These are phyloP conservation scores for Fusarium penzigii DNA, from an alignment of 2,329 filamentous ascomycete species.

Conservation along the genomic window DNA sequence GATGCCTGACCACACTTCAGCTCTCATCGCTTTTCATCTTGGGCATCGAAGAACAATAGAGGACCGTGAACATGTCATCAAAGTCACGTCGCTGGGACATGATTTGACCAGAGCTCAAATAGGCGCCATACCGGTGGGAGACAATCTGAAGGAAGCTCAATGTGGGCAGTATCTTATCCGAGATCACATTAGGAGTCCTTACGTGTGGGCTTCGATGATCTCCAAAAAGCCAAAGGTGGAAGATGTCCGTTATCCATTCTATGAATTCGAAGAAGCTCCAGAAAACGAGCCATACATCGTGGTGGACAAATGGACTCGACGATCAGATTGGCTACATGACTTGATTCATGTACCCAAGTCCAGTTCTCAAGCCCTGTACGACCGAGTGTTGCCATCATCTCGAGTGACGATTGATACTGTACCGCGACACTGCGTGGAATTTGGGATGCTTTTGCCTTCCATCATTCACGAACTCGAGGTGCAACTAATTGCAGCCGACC, in stretches of 20 bases:
- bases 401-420: constrained; percentile 53
- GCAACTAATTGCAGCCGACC: constrained; percentile 59
- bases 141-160: constrained; percentile 19
- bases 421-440: constrained; percentile 44
- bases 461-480: constrained; percentile 71
- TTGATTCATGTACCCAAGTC: constrained; percentile 13
- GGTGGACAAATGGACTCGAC: constrained; percentile 52
- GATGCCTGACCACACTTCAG: constrained; percentile 44
- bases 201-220: constrained; percentile 43
- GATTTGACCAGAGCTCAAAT: constrained; percentile 34
- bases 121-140: constrained; percentile 30
- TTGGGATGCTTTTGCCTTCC: constrained; percentile 68
- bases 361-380: constrained; percentile 43
- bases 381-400: constrained; percentile 45
- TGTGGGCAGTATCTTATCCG: constrained; percentile 41
- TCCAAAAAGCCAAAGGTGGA: constrained; percentile 44
- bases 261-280: constrained; percentile 40
- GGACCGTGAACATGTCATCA: constrained; percentile 45
- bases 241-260: constrained; percentile 40
- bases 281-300: constrained; percentile 51
- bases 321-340: constrained; percentile 60
- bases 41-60: constrained; percentile 46
- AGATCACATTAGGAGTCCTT: constrained; percentile 38
- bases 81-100: constrained; percentile 34
- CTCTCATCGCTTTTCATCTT: constrained; percentile 49